phyloP scores from a whole-genome alignment of 1,139 yeast genomes.

The Suhomyces panamericanus region DNA sequence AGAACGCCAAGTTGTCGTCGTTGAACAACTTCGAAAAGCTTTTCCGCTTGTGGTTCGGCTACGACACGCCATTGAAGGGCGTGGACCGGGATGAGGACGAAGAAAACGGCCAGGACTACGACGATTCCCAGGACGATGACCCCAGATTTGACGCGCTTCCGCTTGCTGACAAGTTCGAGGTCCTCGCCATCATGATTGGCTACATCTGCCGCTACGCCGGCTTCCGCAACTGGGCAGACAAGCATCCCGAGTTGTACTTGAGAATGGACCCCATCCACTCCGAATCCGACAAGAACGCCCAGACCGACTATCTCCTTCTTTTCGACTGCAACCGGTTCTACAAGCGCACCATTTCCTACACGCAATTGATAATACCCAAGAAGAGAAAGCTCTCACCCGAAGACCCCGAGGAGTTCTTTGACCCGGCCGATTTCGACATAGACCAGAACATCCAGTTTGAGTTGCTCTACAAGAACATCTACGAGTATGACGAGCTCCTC shows the following conservation, averaged over 20 bases:
- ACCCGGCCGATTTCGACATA: conserved; percentile 35
- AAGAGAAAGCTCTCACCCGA: conserved; percentile 37
- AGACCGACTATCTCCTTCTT: conserved; percentile 41
- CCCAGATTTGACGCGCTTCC: conserved; percentile 38
- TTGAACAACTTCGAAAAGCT: conserved; percentile 46
- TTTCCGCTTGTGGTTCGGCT: conserved; percentile 47
- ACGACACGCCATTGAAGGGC: conserved; percentile 39
- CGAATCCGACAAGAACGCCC: conserved; percentile 13
- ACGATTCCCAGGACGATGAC: conserved; percentile 13
- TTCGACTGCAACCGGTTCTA: conserved; percentile 50
- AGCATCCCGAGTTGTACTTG: conserved; percentile 34
- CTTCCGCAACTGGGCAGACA: conserved; percentile 48
- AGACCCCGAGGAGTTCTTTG: conserved; percentile 32
- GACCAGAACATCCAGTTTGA: conserved; percentile 28
- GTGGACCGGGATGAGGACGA: conserved; percentile 29
- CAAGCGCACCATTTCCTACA: conserved; percentile 35
- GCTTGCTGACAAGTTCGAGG: conserved; percentile 47
- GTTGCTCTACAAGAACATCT: conserved; percentile 33
- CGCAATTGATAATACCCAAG: conserved; percentile 41
- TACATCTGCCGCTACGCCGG: conserved; percentile 36
- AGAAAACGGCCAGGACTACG: conserved; percentile 12
- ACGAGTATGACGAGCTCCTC: conserved; percentile 31
- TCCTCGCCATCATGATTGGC: conserved; percentile 43
- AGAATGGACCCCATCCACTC: conserved; percentile 27
- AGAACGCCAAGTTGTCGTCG: conserved; percentile 30